Conservation (phyloP, 2,329 filamentous ascomycete genomes). For the Alternaria consortialis region DNA sequence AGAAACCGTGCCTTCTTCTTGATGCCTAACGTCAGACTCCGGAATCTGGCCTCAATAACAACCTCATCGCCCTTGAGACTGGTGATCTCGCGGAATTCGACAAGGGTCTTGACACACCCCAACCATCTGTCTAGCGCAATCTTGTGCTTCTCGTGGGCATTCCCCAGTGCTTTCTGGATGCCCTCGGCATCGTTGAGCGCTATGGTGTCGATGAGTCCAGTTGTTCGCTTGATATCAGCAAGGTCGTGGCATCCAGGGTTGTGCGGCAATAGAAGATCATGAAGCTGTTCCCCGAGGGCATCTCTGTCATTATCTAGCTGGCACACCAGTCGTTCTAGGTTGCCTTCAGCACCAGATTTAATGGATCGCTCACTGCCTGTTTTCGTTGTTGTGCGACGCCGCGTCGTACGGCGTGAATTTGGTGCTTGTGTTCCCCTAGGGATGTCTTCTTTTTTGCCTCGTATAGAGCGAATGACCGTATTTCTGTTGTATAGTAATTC, state of each 20-base stretch:
- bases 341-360: neutral
- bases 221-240: neutral
- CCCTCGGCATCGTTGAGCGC: neutral
- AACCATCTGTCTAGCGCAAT: constrained; percentile 1
- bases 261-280: neutral
- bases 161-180: neutral
- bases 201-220: neutral
- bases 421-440: neutral
- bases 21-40: neutral
- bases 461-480: neutral
- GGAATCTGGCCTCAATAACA: neutral
- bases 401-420: neutral
- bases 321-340: neutral
- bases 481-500: too few species aligned
- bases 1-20: neutral
- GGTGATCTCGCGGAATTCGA: constrained; percentile 2
- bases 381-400: neutral
- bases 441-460: too few species aligned
- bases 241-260: neutral
- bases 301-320: neutral
- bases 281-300: neutral
- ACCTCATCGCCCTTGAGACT: neutral
- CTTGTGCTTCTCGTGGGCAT: neutral
- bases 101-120: neutral
- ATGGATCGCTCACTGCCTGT: neutral